phyloP scores from a whole-genome alignment of 179 eudicot species.

The Heliamphora pulchella region DNA sequence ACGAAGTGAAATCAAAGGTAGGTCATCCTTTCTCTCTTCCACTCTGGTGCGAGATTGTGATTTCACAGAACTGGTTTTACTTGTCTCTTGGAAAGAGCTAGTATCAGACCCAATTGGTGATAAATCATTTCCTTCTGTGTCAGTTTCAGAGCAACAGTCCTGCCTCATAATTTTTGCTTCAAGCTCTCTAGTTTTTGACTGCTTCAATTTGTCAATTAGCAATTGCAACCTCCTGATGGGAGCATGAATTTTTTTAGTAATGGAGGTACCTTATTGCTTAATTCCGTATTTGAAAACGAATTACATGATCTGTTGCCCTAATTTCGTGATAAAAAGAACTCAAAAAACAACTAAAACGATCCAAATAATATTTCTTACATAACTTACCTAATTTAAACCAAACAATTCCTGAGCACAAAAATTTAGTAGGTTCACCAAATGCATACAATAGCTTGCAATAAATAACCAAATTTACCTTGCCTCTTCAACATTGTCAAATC shows the following conservation, averaged over 20 bases:
- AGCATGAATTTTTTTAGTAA: conserved; percentile 13
- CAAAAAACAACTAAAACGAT: background rate
- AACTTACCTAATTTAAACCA: background rate
- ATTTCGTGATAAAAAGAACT: background rate
- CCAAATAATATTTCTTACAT: background rate
- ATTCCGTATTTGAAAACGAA: background rate
- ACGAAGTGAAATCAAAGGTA: conserved; percentile 43
- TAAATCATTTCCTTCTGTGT: conserved; percentile 55
- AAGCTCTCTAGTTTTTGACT: conserved; percentile 24
- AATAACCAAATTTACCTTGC: conserved; percentile 61
- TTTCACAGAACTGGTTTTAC: conserved; percentile 19
- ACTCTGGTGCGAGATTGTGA: conserved; percentile 24
- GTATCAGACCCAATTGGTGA: conserved; percentile 32
- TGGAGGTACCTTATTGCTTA: background rate
- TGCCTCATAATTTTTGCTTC: conserved; percentile 21
- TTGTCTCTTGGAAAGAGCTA: conserved; percentile 34
- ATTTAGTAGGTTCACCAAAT: background rate
- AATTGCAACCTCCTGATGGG: conserved; percentile 52
- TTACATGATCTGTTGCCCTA: background rate
- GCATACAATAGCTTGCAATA: conserved; percentile 13
- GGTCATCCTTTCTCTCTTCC: conserved; percentile 42
- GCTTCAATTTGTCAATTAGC: conserved; percentile 53
- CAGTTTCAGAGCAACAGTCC: conserved; percentile 80
- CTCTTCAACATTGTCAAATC: conserved; percentile 80
- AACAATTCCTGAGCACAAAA: background rate